These are phyloP conservation scores for Metschnikowia koreensis DNA, from an alignment of 805 yeast species.

Conservation along the genomic window DNA sequence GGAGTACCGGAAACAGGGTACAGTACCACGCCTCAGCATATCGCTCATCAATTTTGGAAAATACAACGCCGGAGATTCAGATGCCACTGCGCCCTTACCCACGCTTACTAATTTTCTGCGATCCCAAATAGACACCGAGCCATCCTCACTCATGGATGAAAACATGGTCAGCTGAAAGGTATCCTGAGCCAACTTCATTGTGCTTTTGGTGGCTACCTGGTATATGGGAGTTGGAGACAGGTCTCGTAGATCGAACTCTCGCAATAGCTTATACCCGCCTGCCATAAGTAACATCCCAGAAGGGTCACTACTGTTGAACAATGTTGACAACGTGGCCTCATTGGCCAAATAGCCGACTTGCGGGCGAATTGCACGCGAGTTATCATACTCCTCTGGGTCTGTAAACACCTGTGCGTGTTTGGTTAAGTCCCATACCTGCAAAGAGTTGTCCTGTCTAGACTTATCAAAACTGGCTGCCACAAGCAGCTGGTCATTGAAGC, in stretches of 20 bases:
- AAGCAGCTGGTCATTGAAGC: constrained; percentile 63
- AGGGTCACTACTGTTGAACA: constrained; percentile 43
- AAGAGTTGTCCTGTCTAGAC: constrained; percentile 69
- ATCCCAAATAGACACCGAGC: constrained; percentile 82
- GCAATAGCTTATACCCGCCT: constrained; percentile 72
- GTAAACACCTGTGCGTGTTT: constrained; percentile 45
- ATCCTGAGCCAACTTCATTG: constrained; percentile 65
- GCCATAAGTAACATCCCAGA: constrained; percentile 46
- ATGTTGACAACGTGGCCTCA: constrained; percentile 69
- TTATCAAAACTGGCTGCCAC: constrained; percentile 80
- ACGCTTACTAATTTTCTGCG: constrained; percentile 51
- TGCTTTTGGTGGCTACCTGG: constrained; percentile 74
- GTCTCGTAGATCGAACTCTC: constrained; percentile 76
- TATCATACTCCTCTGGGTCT: constrained; percentile 28
- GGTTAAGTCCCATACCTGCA: constrained; percentile 77
- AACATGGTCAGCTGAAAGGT: constrained; percentile 67
- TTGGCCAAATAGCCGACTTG: constrained; percentile 60
- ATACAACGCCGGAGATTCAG: constrained; percentile 56
- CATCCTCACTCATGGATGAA: constrained; percentile 78
- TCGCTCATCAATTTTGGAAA: constrained; percentile 64
- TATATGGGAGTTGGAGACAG: constrained; percentile 49
- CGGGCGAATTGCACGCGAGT: constrained; percentile 53
- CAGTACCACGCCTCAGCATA: constrained; percentile 51
- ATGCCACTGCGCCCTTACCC: constrained; percentile 22
- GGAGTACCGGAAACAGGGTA: constrained; percentile 69